Evolutionary conservation across 106 monocot genomes (phyloP).

Genomic region (Hemerocallis citrina): DNA sequence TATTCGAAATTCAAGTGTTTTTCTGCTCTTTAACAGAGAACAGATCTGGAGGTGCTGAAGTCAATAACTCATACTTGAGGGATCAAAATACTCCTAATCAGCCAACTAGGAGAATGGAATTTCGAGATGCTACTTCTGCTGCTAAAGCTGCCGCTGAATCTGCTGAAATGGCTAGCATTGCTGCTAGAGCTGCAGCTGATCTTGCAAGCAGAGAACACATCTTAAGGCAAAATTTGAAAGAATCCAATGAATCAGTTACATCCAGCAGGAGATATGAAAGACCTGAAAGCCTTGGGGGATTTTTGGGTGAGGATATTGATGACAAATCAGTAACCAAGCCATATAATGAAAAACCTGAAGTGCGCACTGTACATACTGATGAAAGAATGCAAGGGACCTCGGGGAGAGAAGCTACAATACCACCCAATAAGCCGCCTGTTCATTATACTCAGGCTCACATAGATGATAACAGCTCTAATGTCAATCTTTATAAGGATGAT

Average conservation of each 20-base stretch:
- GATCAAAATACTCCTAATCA: slow-evolving; percentile 19
- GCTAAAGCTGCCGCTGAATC: slow-evolving; percentile 90
- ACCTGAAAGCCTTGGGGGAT: slow-evolving; percentile 1
- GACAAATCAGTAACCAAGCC: not conserved
- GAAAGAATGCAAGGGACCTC: slow-evolving; percentile 7
- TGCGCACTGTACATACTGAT: slow-evolving; percentile 10
- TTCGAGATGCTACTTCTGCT: slow-evolving; percentile 84
- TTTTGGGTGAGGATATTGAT: slow-evolving; percentile 8
- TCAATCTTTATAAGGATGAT: not conserved
- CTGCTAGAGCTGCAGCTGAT: slow-evolving; percentile 87
- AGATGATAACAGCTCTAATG: slow-evolving; percentile 5
- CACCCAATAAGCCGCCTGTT: slow-evolving; percentile 1
- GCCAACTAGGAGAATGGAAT: slow-evolving; percentile 46
- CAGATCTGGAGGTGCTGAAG: not conserved
- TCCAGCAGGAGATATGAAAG: slow-evolving; percentile 3
- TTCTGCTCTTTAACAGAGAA: slow-evolving; percentile 25
- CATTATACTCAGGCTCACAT: not conserved
- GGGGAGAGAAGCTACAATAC: not conserved
- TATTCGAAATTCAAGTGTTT: too few relatives aligned
- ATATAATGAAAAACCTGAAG: slow-evolving; percentile 5
- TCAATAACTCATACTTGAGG: slow-evolving; percentile 7
- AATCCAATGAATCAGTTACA: slow-evolving; percentile 12
- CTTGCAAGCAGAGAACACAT: slow-evolving; percentile 45
- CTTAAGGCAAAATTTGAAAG: slow-evolving; percentile 17
- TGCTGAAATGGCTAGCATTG: slow-evolving; percentile 83